Conservation (phyloP, 257 asterid genomes). For the Solanum clarkiae region DNA sequence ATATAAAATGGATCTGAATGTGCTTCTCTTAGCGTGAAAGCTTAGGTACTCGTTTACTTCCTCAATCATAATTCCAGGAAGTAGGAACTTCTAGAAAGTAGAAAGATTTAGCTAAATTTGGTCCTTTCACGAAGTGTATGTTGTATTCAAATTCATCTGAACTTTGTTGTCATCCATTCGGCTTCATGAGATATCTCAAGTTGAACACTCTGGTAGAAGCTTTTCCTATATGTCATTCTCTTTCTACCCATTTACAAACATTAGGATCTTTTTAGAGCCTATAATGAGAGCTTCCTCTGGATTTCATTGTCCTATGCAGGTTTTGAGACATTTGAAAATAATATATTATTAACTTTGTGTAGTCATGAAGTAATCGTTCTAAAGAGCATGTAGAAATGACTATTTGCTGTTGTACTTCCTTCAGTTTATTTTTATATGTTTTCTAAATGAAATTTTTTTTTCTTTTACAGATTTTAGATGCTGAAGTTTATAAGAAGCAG, state of each 20-base stretch:
- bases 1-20: background rate
- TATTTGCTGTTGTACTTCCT: no score
- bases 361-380: no score
- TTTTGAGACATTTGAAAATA: background rate
- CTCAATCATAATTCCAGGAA: background rate
- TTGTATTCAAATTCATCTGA: background rate
- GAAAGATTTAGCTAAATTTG: background rate
- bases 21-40: background rate
- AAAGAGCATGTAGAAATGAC: no score
- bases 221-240: no score
- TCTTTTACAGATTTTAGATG: no score
- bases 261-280: no score
- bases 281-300: background rate
- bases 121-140: background rate
- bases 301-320: background rate
- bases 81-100: background rate
- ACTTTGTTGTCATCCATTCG: background rate
- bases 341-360: no score
- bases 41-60: background rate
- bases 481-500: no score
- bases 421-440: no score
- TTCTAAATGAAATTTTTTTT: no score
- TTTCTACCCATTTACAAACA: no score
- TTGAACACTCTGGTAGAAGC: background rate
- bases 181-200: background rate